Evolutionary conservation across 2,329 filamentous ascomycete species (phyloP).

Genomic region (Leptographium lundbergii): DNA sequence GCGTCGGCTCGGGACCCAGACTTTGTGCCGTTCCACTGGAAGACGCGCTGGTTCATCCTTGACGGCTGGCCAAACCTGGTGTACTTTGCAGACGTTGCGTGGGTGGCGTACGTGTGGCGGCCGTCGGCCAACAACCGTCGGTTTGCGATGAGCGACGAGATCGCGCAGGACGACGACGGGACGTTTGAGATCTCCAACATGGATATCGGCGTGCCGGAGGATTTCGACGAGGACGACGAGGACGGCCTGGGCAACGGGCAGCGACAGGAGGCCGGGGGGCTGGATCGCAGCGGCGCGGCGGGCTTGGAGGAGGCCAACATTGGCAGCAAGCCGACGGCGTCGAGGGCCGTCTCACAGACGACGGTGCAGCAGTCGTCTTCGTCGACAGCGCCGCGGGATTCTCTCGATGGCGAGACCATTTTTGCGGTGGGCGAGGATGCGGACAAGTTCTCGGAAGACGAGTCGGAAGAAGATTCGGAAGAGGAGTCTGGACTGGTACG

Average conservation of each 20-base stretch:
- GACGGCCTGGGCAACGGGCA: conserved; percentile 39
- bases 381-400: conserved; percentile 34
- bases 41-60: conserved; percentile 91
- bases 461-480: conserved; percentile 38
- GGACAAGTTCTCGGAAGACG: conserved; percentile 73
- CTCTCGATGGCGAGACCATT: conserved; percentile 78
- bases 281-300: conserved; percentile 15
- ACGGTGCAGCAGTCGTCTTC: conserved; percentile 4
- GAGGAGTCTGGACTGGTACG: conserved; percentile 47
- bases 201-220: conserved; percentile 67
- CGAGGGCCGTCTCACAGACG: conserved; percentile 7
- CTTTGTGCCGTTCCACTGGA: conserved; percentile 95
- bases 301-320: conserved; percentile 23
- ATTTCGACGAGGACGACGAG: conserved; percentile 48
- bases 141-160: conserved; percentile 98
- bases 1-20: conserved; percentile 73
- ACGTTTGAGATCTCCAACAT: conserved; percentile 90
- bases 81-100: conserved; percentile 85
- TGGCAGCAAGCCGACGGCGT: background rate
- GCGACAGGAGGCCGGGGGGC: conserved; percentile 27
- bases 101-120: conserved; percentile 90
- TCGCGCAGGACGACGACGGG: conserved; percentile 95
- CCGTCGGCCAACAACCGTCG: conserved; percentile 93
- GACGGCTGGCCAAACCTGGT: conserved; percentile 97
- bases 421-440: conserved; percentile 83